Evolutionary conservation across 176 grass and related monocot species (phyloP), one percentile per base, ranked within the genome.

Genomic region (Eragrostis nindensis): DNA sequence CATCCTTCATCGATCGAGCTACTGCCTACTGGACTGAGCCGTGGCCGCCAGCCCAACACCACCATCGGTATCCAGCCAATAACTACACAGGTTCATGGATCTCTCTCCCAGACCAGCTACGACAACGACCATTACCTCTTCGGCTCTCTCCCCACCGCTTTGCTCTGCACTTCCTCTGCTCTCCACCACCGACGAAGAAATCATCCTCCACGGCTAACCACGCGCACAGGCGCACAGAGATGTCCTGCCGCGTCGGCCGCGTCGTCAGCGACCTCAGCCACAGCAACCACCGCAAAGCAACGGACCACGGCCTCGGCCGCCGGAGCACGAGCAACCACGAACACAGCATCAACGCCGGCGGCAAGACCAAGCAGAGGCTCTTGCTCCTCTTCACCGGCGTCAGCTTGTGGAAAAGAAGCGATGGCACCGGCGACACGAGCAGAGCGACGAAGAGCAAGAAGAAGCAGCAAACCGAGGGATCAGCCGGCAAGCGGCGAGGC

Each of bases 341-440:
- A 26, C 25, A 4, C 16, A 26, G 12, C 44, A 62, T 47, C 54
- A 49, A 30, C 40, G 75, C 24, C 55, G 29, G 21, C 13, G 43
- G 57, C 17, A 46, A 49, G 62, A 19, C 65, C 52, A 91, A 67
- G 60, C 27, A 50, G 36, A 92, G 65, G 75, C 65, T 76, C 10
- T 43, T 84, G 41, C 64, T 86, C 8, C 79, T 88, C 50, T 78
- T 95, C 71, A 84, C 89, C 56, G 80, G 87, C 71, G 36, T 90
- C 25, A 75, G 56, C 32, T 5, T 56, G 8, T 87, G 77, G 78
- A 70, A 56, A 57, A 80, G 87, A 47, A 74, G 54, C 52, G 67
- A 54, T 30, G 21, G 55, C 54, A 19, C 40, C 15, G 16, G 46
- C 19, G 53, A 6, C 25, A 24, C 62, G 5, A 25, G n/a, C 30